Percentiles rank a stretch among this genome's conserved stretches.
phyloP scores from a whole-genome alignment of 2,329 filamentous ascomycete genomes.

The Westerdykella ornata region DNA sequence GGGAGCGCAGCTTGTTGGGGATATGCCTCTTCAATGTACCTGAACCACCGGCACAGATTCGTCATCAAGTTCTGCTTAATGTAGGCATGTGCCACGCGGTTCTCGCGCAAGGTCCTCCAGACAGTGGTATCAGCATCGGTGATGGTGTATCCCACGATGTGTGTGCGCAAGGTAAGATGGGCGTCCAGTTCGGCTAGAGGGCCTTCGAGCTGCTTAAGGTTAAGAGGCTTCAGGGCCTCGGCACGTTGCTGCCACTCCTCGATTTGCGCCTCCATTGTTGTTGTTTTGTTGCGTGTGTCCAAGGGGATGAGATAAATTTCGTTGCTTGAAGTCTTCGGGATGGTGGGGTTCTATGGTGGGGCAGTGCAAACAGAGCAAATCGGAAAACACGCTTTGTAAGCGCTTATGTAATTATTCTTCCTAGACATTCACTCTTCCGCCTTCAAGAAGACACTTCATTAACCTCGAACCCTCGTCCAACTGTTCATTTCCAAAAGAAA shows the following conservation, averaged over 20 bases:
- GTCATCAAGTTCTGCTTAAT: constrained; percentile 69
- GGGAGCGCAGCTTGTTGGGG: constrained; percentile 72
- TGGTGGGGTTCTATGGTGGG: too few relatives aligned
- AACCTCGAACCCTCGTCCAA: too few relatives aligned
- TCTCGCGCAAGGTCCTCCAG: constrained; percentile 76
- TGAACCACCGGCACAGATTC: constrained; percentile 82
- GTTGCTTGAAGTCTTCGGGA: too few relatives aligned
- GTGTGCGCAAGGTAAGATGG: constrained; percentile 78
- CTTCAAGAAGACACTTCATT: too few relatives aligned
- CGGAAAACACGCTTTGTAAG: too few relatives aligned
- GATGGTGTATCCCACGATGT: constrained; percentile 73
- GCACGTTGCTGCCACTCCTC: constrained; percentile 53
- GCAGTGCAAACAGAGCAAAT: too few relatives aligned
- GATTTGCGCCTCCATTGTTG: constrained; percentile 35
- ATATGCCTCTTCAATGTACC: constrained; percentile 73
- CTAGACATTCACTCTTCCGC: too few relatives aligned
- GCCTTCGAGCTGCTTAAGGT: constrained; percentile 78
- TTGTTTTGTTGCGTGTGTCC: constrained; percentile 20
- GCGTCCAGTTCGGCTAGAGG: constrained; percentile 73
- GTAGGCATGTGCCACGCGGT: constrained; percentile 75
- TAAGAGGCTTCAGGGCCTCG: constrained; percentile 49
- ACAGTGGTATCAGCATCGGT: constrained; percentile 72
- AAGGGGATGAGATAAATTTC: too few relatives aligned
- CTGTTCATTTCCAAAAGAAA: too few relatives aligned
- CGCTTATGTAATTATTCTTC: too few relatives aligned